These are phyloP conservation scores for Cynanchum wilfordii DNA, from an alignment of 257 asterid genomes.

Conservation along the genomic window DNA sequence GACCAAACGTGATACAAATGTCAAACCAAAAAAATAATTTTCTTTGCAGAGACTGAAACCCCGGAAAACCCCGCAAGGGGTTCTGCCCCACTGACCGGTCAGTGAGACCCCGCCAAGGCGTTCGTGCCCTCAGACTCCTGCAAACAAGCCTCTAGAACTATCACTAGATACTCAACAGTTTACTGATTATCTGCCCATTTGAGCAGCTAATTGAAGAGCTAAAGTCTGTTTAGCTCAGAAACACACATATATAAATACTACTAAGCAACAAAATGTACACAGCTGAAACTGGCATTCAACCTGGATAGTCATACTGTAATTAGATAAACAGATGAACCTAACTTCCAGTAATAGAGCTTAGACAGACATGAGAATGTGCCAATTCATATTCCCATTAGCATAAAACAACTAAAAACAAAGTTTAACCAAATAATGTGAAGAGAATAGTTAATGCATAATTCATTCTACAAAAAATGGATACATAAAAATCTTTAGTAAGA, in stretches of 20 bases:
- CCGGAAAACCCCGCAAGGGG: too few relatives aligned
- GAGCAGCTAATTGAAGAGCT: neutral
- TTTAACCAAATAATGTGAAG: neutral
- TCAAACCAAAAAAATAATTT: too few relatives aligned
- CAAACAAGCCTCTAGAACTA: too few relatives aligned
- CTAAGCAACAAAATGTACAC: neutral
- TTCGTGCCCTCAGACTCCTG: too few relatives aligned
- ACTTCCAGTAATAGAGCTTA: neutral
- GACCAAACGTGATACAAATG: too few relatives aligned
- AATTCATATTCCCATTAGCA: neutral
- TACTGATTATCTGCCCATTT: neutral
- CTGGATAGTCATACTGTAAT: neutral
- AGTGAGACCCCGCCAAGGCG: too few relatives aligned
- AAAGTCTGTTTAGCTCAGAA: neutral
- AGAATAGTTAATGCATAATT: neutral
- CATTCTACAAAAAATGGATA: too few relatives aligned
- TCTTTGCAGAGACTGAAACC: too few relatives aligned
- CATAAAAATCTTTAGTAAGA: neutral
- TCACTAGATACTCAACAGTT: too few relatives aligned
- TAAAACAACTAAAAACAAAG: neutral
- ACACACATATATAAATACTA: neutral
- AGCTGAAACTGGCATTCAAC: neutral
- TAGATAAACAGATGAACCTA: neutral
- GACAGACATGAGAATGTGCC: neutral
- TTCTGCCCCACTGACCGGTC: too few relatives aligned